Evolutionary conservation across 352 stramenopile species (phyloP).

Genomic region (Phytophthora tubulina): DNA sequence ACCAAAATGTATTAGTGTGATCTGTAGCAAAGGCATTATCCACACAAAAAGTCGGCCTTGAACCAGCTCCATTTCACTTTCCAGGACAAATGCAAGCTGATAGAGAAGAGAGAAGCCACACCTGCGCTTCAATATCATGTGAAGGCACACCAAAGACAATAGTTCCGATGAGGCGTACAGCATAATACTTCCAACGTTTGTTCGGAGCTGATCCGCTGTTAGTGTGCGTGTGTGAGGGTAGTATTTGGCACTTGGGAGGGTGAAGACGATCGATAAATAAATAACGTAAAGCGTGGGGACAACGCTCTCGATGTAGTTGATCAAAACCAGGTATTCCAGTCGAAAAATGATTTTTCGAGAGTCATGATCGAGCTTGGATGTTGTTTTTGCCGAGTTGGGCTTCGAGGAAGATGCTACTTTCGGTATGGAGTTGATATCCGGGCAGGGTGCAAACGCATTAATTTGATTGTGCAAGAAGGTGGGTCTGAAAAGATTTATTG

Average conservation of each 20-base stretch:
- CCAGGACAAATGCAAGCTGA: slow-evolving; percentile 50
- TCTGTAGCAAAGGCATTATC: slow-evolving; percentile 34
- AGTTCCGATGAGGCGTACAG: slow-evolving; percentile 3
- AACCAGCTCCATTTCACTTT: slow-evolving; percentile 35
- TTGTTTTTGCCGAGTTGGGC: neutral
- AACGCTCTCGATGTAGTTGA: slow-evolving; percentile 17
- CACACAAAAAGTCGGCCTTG: slow-evolving; percentile 43
- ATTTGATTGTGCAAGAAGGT: neutral
- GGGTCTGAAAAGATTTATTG: neutral
- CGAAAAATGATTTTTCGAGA: neutral
- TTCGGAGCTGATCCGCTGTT: slow-evolving; percentile 9
- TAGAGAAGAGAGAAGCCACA: slow-evolving; percentile 36
- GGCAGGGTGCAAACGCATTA: neutral
- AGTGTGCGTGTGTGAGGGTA: slow-evolving; percentile 21
- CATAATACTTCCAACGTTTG: slow-evolving; percentile 4
- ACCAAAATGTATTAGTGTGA: slow-evolving; percentile 43
- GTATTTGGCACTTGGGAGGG: slow-evolving; percentile 38
- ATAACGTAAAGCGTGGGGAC: slow-evolving; percentile 28
- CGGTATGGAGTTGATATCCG: neutral
- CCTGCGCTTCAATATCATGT: slow-evolving; percentile 11
- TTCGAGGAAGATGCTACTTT: neutral
- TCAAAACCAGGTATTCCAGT: neutral
- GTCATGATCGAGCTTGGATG: neutral
- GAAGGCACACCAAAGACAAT: slow-evolving; percentile 2
- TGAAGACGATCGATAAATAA: slow-evolving; percentile 25